A percentile compares a stretch with the other conserved stretches of the same genome.
Evolutionary conservation across 2,329 filamentous ascomycete species (phyloP).

Genomic region (Aureobasidium sp.): DNA sequence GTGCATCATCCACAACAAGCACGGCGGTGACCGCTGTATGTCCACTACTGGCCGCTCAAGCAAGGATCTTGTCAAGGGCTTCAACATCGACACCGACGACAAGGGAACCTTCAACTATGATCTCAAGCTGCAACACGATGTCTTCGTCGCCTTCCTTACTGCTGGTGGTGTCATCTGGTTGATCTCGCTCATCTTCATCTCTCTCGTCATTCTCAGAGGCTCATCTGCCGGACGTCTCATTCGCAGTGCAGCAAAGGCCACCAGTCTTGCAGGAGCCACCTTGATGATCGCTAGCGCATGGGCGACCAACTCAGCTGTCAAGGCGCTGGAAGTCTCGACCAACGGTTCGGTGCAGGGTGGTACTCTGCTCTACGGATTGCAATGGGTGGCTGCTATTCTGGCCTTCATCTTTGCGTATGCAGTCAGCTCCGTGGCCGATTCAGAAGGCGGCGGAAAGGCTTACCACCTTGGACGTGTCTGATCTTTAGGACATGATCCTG

Average conservation of each 20-base stretch:
- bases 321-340: conserved; percentile 9
- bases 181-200: conserved; percentile 11
- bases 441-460: neutral
- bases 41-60: conserved; percentile 14
- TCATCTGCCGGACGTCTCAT: conserved; percentile 6
- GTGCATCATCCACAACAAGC: neutral
- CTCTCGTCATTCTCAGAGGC: conserved; percentile 16
- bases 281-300: conserved; percentile 19
- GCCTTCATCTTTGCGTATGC: conserved; percentile 14
- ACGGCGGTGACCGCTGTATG: neutral
- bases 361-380: conserved; percentile 13
- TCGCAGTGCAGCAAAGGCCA: conserved; percentile 1
- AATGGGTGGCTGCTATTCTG: conserved; percentile 18
- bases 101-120: conserved; percentile 9
- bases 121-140: conserved; percentile 15
- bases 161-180: conserved; percentile 19
- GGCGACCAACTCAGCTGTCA: conserved; percentile 15
- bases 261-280: conserved; percentile 9
- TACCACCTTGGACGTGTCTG: conserved; percentile 1
- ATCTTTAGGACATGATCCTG: neutral
- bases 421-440: conserved; percentile 5
- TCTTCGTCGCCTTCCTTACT: conserved; percentile 19
- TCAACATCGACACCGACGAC: conserved; percentile 4
- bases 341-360: neutral
- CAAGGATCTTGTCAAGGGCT: conserved; percentile 7